These are phyloP conservation scores for Cryptosporidium canis DNA, from an alignment of 169 alveolate species.

Conservation along the genomic window DNA sequence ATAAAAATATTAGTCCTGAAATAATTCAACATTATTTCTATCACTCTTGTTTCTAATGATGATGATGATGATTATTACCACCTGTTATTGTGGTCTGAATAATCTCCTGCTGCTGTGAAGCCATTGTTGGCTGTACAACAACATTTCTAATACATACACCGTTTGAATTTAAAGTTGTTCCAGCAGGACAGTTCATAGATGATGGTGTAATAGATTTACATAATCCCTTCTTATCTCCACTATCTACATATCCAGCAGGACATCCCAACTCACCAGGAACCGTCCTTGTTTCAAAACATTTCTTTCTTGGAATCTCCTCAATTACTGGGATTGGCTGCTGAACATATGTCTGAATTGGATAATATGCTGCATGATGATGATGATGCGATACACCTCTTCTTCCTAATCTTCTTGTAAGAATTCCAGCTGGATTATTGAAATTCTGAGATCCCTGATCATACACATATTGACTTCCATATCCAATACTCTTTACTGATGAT, in stretches of 20 bases:
- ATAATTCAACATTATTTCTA: background rate
- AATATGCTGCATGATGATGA: constrained; percentile 26
- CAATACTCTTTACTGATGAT: constrained; percentile 2
- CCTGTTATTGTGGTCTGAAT: constrained; percentile 8
- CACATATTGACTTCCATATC: constrained; percentile 43
- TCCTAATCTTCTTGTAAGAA: constrained; percentile 57
- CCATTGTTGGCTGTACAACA: constrained; percentile 45
- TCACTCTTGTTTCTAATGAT: background rate
- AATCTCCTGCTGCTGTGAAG: constrained; percentile 43
- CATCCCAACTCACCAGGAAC: constrained; percentile 51
- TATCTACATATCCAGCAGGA: constrained; percentile 44
- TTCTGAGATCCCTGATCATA: constrained; percentile 7
- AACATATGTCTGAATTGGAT: constrained; percentile 40
- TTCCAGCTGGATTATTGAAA: constrained; percentile 20
- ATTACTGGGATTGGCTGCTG: constrained; percentile 4
- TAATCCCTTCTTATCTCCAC: constrained; percentile 33
- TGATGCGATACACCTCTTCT: constrained; percentile 57
- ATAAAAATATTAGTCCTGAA: background rate
- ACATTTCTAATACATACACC: constrained; percentile 35
- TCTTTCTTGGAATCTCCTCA: constrained; percentile 34
- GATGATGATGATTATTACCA: constrained; percentile 37
- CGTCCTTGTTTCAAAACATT: constrained; percentile 35
- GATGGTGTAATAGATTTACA: constrained; percentile 58
- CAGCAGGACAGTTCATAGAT: constrained; percentile 53
- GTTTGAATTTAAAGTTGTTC: constrained; percentile 6